Base-by-base conservation (phyloP, 2,329 filamentous ascomycete species). In the Aspergillus terreus region DNA sequence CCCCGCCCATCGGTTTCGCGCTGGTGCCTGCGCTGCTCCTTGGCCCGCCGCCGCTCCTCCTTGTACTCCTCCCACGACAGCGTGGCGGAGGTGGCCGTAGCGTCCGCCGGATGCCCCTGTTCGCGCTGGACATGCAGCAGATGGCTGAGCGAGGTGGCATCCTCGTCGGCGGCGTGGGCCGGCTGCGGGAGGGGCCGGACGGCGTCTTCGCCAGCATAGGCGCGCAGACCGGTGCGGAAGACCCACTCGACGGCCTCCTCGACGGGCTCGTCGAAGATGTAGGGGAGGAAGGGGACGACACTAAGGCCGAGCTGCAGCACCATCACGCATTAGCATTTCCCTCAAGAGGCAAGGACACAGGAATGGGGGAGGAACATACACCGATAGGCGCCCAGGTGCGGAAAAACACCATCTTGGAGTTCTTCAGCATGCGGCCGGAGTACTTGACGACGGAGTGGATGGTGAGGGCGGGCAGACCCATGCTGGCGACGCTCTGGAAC, bases 391-490 rank as follows among this genome's bases (percentile, higher is more conserved):
- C 88, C 87, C 88, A 99, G 0, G 90, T 94, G 60, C 92, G 78
- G 21, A 97, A 53, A 4, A 76, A 82, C 53, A 80, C 77, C 66
- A 88, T 95, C 78, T 94, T 92, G 17, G 79, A 78, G 61, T 88
- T 79, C 75, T 92, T 96, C 76, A 99, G 71, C n/a, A 90, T 90
- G 36, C 79, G 79, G 0, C 94, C 91, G 1, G 89, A 92, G 67
- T 99, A 96, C 54, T 85, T 83, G 47, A 99, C 94, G 5, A 97
- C 87, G 55, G 86, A 91, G 71, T 96, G 92, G 52, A 97, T 96
- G 0, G 91, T 96, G 56, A 96, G 90, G 0, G 92, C 92, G 0
- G 92, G 94, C 59, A 97, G 72, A 2, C 90, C 94, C 94, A 99
- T 99, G 64, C 85, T 90, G 0, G 94, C 94, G 44, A 99, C 56